phyloP scores from a whole-genome alignment of 352 stramenopile genomes.

The Pythium dissimile region DNA sequence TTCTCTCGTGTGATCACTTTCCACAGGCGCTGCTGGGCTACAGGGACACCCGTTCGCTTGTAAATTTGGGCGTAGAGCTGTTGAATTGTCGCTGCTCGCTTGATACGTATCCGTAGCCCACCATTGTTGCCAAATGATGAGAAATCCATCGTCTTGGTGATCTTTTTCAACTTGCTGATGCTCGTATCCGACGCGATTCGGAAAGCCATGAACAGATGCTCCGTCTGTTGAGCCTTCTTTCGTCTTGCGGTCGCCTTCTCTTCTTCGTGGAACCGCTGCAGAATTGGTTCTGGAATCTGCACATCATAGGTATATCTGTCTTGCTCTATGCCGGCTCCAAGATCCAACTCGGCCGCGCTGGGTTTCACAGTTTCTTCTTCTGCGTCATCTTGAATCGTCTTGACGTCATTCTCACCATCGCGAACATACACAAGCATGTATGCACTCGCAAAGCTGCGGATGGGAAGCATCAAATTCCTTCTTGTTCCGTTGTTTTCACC shows the following conservation, averaged over 20 bases:
- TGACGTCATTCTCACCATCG: constrained; percentile 70
- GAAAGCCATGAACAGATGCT: constrained; percentile 80
- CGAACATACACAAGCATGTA: constrained; percentile 90
- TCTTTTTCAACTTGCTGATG: constrained; percentile 58
- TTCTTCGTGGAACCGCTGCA: constrained; percentile 75
- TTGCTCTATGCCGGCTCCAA: no score
- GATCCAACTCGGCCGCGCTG: no score
- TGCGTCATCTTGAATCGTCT: constrained; percentile 34
- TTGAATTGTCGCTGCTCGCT: constrained; percentile 47
- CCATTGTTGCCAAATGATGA: constrained; percentile 63
- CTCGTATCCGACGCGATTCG: constrained; percentile 74
- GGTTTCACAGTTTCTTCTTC: constrained; percentile 4
- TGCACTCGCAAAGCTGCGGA: constrained; percentile 71
- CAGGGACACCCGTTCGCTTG: constrained; percentile 56
- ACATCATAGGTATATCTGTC: constrained; percentile 27
- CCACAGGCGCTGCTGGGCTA: constrained; percentile 70
- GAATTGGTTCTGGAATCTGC: constrained; percentile 44
- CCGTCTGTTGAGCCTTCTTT: constrained; percentile 78
- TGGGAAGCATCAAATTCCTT: constrained; percentile 52
- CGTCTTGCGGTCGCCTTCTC: constrained; percentile 59
- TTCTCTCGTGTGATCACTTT: constrained; percentile 86
- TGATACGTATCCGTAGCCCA: constrained; percentile 64
- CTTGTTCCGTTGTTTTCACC: background rate
- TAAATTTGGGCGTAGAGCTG: constrained; percentile 69
- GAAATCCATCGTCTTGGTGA: constrained; percentile 80